Evolutionary conservation across 768 basidiomycete species (phyloP).

Genomic region (Calocera viscosa): DNA sequence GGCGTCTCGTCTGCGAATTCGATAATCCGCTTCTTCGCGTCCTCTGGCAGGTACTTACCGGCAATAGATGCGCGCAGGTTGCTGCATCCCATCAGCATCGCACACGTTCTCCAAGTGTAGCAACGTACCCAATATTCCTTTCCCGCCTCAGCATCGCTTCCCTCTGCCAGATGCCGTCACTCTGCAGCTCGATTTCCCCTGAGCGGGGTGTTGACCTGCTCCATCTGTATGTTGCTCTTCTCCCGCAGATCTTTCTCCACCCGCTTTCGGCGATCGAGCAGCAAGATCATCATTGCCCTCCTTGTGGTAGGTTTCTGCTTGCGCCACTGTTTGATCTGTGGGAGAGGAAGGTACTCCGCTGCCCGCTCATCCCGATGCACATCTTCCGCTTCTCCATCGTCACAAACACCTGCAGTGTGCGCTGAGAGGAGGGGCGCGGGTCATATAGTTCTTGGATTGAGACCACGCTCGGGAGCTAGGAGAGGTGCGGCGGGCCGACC

Average conservation of each 20-base stretch:
- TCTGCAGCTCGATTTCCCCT: conserved; percentile 84
- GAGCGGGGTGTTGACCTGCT: conserved; percentile 72
- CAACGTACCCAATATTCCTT: conserved; percentile 62
- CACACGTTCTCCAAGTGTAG: not conserved
- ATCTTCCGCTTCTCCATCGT: no score
- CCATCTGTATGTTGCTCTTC: conserved; percentile 82
- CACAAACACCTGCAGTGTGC: no score
- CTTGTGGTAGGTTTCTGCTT: no score
- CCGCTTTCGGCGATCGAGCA: conserved; percentile 45
- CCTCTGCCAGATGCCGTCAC: conserved; percentile 77
- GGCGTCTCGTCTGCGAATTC: conserved; percentile 64
- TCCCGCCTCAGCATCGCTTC: conserved; percentile 80
- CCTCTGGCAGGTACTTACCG: conserved; percentile 70
- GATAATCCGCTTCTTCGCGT: conserved; percentile 61
- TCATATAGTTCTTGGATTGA: no score
- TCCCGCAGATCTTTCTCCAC: conserved; percentile 61
- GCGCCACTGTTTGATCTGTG: no score
- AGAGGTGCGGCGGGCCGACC: no score
- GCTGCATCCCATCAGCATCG: conserved; percentile 29
- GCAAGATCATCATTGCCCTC: no score
- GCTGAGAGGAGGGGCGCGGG: no score
- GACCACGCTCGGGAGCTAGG: no score
- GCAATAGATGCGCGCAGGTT: conserved; percentile 65
- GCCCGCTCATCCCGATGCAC: no score
- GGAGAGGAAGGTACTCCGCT: no score